These are phyloP conservation scores for Epichloe amarillans DNA, from an alignment of 2,329 filamentous ascomycete species.

Conservation along the genomic window DNA sequence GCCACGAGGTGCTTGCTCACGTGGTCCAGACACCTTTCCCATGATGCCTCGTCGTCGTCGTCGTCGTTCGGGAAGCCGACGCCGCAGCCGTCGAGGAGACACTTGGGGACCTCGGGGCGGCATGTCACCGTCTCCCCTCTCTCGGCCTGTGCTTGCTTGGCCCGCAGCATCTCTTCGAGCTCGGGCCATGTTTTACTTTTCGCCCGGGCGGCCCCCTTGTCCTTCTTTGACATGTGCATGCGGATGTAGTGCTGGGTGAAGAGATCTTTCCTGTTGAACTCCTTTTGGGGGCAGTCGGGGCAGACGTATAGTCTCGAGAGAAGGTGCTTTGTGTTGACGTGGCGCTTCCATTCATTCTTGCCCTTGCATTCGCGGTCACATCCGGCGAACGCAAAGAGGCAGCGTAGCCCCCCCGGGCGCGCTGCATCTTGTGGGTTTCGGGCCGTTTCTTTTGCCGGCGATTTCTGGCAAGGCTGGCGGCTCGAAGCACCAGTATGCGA, in stretches of 20 bases:
- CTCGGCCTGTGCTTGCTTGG: not conserved
- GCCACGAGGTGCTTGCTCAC: conserved; percentile 64
- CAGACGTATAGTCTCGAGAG: conserved; percentile 65
- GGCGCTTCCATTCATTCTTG: conserved; percentile 95
- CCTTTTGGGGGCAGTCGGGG: conserved; percentile 41
- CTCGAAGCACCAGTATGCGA: not conserved
- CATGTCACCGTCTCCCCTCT: not conserved
- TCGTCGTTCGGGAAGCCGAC: conserved; percentile 42
- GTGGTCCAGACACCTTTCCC: conserved; percentile 82
- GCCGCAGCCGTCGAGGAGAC: conserved; percentile 49
- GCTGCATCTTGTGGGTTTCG: not conserved
- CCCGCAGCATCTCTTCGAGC: conserved; percentile 39
- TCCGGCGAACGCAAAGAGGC: conserved; percentile 66
- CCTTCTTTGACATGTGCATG: conserved; percentile 49
- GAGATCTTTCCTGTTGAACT: conserved; percentile 83
- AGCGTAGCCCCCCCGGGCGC: conserved; percentile 40
- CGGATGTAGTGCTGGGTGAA: conserved; percentile 79
- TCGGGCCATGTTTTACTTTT: conserved; percentile 19
- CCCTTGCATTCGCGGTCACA: conserved; percentile 59
- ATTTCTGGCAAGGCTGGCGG: not conserved
- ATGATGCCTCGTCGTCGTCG: conserved; percentile 50
- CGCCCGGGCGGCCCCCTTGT: conserved; percentile 24
- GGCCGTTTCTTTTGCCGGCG: not conserved
- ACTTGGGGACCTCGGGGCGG: conserved; percentile 46
- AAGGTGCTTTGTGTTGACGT: conserved; percentile 70